Evolutionary conservation across 768 basidiomycete species (phyloP), one percentile per base, ranked within the genome.

Genomic region (Calocera cornea): DNA sequence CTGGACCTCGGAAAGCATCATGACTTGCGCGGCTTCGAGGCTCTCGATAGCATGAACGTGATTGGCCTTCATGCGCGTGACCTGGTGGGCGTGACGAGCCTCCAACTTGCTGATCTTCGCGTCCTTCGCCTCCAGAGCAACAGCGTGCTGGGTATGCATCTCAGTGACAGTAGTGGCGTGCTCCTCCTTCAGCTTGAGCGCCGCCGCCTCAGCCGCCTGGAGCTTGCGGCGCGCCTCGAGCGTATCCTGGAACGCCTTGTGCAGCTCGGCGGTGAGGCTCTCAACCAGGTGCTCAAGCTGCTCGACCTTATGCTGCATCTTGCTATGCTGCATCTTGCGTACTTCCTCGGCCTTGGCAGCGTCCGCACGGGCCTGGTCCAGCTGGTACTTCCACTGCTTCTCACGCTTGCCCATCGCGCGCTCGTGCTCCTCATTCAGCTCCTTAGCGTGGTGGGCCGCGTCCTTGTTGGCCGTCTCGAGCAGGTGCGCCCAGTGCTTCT

Each of bases 401-500:
- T 47, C 44, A 5, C 44, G 44, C 44, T 19, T 47, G 44, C 19
- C 34, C 34, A 17, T 14, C 8, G 19, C 44, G 19, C 16, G 73
- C 68, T 22, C 72, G 47, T 29, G 71, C 73, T 33, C 70, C 72
- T 17, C 68, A 31, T 12, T 14, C 50, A 65, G 74, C 71, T 64
- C 8, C 44, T 47, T 24, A 3, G 24, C 24, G 7, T 17, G 5
- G 19, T 47, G 44, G 8, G 44, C 16, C 5, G 16, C 19, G 44
- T 47, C 44, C 19, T 47, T 47, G 3, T 24, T 47, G 5, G 24
- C 44, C 3, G 16, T 17, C 19, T 17, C 24, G 44, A 47, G 24
- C 8, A 47, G 19, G 16, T 47, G 44, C 7, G 16, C 5, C 44
- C 44, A 47, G 44, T 24, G 44, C 44, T 24, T 47, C 24, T 47